Conservation (phyloP, 2,329 filamentous ascomycete genomes). For the Alternaria triticina region DNA sequence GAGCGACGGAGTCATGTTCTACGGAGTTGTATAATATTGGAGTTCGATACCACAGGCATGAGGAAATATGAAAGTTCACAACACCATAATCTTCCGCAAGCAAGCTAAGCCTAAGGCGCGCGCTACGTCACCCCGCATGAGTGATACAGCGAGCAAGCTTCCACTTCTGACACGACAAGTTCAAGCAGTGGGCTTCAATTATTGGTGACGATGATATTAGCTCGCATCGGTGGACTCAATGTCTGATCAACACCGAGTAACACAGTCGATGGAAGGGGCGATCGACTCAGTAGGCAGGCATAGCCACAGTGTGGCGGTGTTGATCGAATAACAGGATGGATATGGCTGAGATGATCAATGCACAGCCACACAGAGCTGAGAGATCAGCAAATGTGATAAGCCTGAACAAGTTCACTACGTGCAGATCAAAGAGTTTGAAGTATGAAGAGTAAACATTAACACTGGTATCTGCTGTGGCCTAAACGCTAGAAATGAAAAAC, state of each 20-base stretch:
- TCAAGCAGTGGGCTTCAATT: background rate
- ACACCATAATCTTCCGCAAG: background rate
- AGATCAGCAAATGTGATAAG: background rate
- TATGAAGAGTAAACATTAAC: constrained; percentile 16
- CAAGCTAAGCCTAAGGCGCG: background rate
- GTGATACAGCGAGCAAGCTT: background rate
- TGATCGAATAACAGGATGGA: background rate
- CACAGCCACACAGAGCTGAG: background rate
- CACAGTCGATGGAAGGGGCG: background rate
- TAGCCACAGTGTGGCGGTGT: background rate
- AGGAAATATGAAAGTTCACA: background rate
- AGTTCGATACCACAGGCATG: background rate
- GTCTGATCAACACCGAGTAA: background rate
- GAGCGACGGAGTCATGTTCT: background rate
- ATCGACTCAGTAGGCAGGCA: background rate
- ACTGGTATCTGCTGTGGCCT: constrained; percentile 18
- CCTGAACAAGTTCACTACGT: background rate
- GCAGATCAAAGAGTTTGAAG: background rate
- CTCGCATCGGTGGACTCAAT: background rate
- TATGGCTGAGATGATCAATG: background rate
- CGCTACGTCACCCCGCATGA: background rate
- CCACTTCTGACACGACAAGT: background rate
- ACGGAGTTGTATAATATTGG: background rate
- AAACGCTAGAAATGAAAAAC: constrained; percentile 16
- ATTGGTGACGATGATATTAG: background rate